A percentile compares a stretch with the other conserved stretches of the same genome.
phyloP scores from a whole-genome alignment of 2,329 filamentous ascomycete species.

The Metarhizium humberi region DNA sequence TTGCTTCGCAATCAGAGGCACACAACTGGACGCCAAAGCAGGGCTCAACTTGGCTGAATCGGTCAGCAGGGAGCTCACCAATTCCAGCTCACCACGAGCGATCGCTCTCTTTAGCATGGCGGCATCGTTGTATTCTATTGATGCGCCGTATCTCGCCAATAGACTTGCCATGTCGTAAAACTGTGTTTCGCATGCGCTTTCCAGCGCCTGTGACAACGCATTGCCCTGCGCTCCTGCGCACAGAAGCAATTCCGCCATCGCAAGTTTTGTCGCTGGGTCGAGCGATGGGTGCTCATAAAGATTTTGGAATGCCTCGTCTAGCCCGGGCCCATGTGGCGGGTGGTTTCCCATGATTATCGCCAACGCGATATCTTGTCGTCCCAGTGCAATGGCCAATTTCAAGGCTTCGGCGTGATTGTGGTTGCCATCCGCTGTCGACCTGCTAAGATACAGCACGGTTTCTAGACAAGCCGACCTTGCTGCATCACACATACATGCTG shows the following conservation, averaged over 20 bases:
- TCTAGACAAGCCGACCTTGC: constrained; percentile 37
- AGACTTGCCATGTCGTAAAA: constrained; percentile 46
- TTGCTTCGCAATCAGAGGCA: constrained; percentile 38
- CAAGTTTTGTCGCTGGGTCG: constrained; percentile 38
- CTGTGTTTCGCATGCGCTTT: constrained; percentile 37
- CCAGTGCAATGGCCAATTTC: constrained; percentile 36
- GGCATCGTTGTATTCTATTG: constrained; percentile 44
- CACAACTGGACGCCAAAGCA: constrained; percentile 38
- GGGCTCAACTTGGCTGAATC: constrained; percentile 34
- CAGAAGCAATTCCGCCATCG: constrained; percentile 45
- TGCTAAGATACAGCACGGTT: constrained; percentile 40
- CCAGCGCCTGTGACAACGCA: constrained; percentile 35
- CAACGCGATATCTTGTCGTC: constrained; percentile 43
- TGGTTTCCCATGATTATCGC: constrained; percentile 43
- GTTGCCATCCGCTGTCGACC: constrained; percentile 43
- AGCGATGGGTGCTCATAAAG: constrained; percentile 37
- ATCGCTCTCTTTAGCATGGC: constrained; percentile 40
- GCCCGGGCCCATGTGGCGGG: constrained; percentile 36
- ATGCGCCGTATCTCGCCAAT: constrained; percentile 43
- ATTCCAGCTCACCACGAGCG: constrained; percentile 30
- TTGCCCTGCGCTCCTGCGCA: constrained; percentile 49
- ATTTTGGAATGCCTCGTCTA: constrained; percentile 41
- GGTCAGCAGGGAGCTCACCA: constrained; percentile 37
- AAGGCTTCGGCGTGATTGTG: constrained; percentile 43
- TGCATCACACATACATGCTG: constrained; percentile 43